A percentile compares a stretch with the other conserved stretches of the same genome.
These are phyloP conservation scores for Ophiostoma sp. DNA, from an alignment of 2,329 filamentous ascomycete genomes.

Conservation along the genomic window DNA sequence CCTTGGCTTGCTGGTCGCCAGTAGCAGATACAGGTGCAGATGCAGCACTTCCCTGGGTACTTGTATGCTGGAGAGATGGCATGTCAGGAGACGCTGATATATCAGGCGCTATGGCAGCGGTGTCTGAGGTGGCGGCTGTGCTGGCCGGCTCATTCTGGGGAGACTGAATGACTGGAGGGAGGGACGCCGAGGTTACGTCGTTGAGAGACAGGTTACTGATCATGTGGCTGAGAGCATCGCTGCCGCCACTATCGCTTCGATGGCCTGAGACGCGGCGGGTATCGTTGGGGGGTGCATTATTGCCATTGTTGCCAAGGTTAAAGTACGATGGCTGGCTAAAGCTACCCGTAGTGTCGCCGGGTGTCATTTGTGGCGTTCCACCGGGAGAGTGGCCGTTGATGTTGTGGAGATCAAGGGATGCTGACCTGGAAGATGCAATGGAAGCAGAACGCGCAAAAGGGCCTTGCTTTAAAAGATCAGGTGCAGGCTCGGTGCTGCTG, in stretches of 20 bases:
- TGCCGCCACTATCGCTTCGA: slow-evolving; percentile 87
- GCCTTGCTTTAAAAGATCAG: slow-evolving; percentile 86
- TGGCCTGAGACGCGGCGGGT: slow-evolving; percentile 68
- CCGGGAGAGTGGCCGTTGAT: slow-evolving; percentile 63
- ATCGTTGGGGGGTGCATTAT: slow-evolving; percentile 49
- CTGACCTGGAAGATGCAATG: slow-evolving; percentile 82
- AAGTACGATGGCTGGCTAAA: slow-evolving; percentile 91
- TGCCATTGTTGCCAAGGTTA: slow-evolving; percentile 53
- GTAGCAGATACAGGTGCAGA: no score
- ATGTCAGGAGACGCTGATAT: slow-evolving; percentile 69
- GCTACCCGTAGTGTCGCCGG: slow-evolving; percentile 59
- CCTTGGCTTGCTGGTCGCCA: slow-evolving; percentile 39
- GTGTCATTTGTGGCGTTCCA: slow-evolving; percentile 80
- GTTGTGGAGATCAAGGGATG: slow-evolving; percentile 80
- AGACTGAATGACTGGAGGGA: slow-evolving; percentile 45
- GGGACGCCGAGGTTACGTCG: slow-evolving; percentile 47
- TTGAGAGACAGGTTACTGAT: slow-evolving; percentile 72
- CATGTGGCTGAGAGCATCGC: slow-evolving; percentile 77
- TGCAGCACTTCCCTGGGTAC: slow-evolving; percentile 37
- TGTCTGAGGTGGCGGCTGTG: background rate
- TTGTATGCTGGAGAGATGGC: slow-evolving; percentile 54
- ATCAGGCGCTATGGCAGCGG: slow-evolving; percentile 58
- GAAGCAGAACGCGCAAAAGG: slow-evolving; percentile 84
- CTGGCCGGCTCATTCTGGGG: slow-evolving; percentile 64
- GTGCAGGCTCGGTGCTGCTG: slow-evolving; percentile 72